Evolutionary conservation across 306 rosid species (phyloP).

Genomic region (Hippophae tibetana): DNA sequence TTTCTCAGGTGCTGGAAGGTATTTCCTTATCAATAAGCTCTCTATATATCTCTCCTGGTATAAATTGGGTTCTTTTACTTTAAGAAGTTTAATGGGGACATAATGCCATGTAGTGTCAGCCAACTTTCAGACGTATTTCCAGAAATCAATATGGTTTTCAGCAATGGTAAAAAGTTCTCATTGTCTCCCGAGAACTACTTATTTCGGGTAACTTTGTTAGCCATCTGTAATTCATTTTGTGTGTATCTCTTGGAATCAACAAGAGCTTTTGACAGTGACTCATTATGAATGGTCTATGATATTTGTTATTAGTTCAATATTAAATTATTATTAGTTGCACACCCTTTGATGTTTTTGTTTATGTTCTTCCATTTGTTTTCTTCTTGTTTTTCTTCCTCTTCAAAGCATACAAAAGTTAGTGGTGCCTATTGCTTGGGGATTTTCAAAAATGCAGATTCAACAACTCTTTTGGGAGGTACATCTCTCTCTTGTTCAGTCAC

Average conservation of each 20-base stretch:
- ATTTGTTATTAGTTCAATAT: not conserved
- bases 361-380: slow-evolving; percentile 2
- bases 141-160: slow-evolving; percentile 35
- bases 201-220: slow-evolving; percentile 32
- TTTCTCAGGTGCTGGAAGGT: slow-evolving; percentile 49
- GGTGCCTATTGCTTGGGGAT: slow-evolving; percentile 47
- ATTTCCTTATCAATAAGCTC: slow-evolving; percentile 1
- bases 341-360: not conserved
- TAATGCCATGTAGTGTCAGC: slow-evolving; percentile 17
- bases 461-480: slow-evolving; percentile 50
- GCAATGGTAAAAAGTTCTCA: slow-evolving; percentile 27
- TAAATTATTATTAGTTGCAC: not conserved
- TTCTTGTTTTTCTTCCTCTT: slow-evolving; percentile 2
- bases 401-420: slow-evolving; percentile 39
- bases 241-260: not conserved
- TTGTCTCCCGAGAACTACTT: slow-evolving; percentile 38
- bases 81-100: no score
- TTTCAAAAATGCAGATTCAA: slow-evolving; percentile 34
- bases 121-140: slow-evolving; percentile 32
- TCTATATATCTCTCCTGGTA: no score
- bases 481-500: not conserved
- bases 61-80: no score
- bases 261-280: not conserved
- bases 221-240: slow-evolving; percentile 9
- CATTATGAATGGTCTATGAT: slow-evolving; percentile 1